Conservation (phyloP, 768 basidiomycete species). For the Psilocybe cubensis region DNA sequence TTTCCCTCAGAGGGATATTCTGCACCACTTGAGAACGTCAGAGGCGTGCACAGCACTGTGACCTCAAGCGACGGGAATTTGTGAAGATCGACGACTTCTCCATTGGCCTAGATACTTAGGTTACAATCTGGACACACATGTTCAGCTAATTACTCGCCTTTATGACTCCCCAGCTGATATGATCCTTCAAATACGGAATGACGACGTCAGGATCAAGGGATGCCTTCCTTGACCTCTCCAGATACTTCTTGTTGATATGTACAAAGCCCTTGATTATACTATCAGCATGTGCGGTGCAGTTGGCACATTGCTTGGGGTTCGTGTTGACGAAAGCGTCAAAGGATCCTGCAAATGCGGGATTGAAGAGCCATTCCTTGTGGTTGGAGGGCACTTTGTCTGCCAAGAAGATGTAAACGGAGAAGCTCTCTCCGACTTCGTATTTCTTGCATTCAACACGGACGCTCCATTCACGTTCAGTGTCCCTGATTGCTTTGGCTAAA, state of each 20-base stretch:
- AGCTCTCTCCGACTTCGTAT: slow-evolving; percentile 45
- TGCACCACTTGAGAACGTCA: too few relatives aligned
- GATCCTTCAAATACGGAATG: slow-evolving; percentile 40
- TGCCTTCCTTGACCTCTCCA: slow-evolving; percentile 25
- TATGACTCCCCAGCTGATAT: slow-evolving; percentile 45
- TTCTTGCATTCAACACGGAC: slow-evolving; percentile 46
- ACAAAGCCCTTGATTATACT: slow-evolving; percentile 47
- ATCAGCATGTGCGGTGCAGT: slow-evolving; percentile 29
- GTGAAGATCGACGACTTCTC: too few relatives aligned
- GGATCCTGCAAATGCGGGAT: slow-evolving; percentile 43
- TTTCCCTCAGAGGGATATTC: too few relatives aligned
- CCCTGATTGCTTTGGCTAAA: too few relatives aligned
- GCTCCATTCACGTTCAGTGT: slow-evolving; percentile 45
- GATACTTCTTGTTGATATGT: slow-evolving; percentile 41
- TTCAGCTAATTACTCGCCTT: slow-evolving; percentile 37
- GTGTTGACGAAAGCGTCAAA: slow-evolving; percentile 45
- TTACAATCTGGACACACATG: too few relatives aligned
- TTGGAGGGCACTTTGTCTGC: slow-evolving; percentile 41
- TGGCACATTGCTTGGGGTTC: slow-evolving; percentile 37
- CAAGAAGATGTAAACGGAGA: slow-evolving; percentile 51
- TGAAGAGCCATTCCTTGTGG: slow-evolving; percentile 36
- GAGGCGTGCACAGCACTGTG: too few relatives aligned
- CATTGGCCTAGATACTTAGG: too few relatives aligned
- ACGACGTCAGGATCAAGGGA: slow-evolving; percentile 42
- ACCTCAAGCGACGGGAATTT: too few relatives aligned